Evolutionary conservation across 2,329 filamentous ascomycete genomes (phyloP).

Genomic region (Herpotrichia juniperi): DNA sequence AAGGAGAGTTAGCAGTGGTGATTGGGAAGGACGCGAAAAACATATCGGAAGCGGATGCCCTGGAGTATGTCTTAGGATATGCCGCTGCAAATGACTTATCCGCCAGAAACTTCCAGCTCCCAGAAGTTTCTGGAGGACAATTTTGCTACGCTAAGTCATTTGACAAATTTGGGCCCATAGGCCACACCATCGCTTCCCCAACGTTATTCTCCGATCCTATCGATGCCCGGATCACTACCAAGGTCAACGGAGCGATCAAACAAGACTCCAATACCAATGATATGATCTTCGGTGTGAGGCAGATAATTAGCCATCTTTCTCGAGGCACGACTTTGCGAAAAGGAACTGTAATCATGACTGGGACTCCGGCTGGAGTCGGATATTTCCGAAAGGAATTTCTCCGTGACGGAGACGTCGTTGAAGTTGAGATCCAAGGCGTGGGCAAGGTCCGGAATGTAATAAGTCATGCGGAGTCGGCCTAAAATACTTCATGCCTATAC

Average conservation of each 20-base stretch:
- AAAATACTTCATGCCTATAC: no score
- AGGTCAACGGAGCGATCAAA: constrained; percentile 14
- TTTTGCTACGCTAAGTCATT: constrained; percentile 11
- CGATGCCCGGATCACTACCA: constrained; percentile 5
- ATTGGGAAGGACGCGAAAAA: constrained; percentile 14
- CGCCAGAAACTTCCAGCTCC: constrained; percentile 33
- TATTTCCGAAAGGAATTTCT: constrained; percentile 27
- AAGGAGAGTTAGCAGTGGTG: constrained; percentile 17
- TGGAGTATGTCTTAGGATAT: constrained; percentile 57
- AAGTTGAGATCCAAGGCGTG: constrained; percentile 18
- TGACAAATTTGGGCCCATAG: constrained; percentile 9
- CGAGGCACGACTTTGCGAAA: constrained; percentile 48
- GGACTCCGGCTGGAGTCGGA: constrained; percentile 30
- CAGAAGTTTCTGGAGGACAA: constrained; percentile 40
- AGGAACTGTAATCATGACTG: constrained; percentile 53
- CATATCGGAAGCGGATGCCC: constrained; percentile 14
- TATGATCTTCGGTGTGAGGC: constrained; percentile 23
- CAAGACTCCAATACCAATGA: constrained; percentile 9
- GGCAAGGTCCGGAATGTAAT: constrained; percentile 15
- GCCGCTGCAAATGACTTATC: constrained; percentile 21
- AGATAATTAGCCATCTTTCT: constrained; percentile 46
- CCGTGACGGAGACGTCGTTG: constrained; percentile 20
- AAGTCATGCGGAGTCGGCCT: no score
- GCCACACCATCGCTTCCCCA: constrained; percentile 14
- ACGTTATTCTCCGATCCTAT: constrained; percentile 2